Conservation (phyloP, 306 rosid genomes). For the Dryas drummondii region DNA sequence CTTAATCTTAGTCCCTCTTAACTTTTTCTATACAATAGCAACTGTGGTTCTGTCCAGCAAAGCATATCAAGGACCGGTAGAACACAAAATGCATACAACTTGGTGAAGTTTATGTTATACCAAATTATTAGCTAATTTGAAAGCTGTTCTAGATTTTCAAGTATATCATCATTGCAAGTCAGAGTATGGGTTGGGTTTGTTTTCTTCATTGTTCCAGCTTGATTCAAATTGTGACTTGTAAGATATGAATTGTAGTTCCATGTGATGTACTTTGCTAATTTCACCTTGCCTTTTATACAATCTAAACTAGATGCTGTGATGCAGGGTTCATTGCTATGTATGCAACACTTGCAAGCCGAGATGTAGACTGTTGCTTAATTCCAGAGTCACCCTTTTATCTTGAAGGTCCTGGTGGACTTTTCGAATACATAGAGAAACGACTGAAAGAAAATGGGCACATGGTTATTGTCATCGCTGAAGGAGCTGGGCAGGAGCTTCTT, state of each 20-base stretch:
- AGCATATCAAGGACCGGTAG: too few relatives aligned
- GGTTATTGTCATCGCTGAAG: conserved; percentile 97
- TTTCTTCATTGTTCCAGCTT: too few relatives aligned
- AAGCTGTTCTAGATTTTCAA: too few relatives aligned
- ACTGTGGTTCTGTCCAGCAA: too few relatives aligned
- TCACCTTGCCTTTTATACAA: conserved; percentile 4
- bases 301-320: conserved; percentile 21
- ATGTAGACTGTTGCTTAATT: conserved; percentile 95
- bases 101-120: too few relatives aligned
- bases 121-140: too few relatives aligned
- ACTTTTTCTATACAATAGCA: too few relatives aligned
- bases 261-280: conserved; percentile 10
- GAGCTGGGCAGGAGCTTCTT: conserved; percentile 91
- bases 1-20: too few relatives aligned
- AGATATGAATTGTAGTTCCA: not conserved
- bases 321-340: conserved; percentile 94
- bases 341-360: conserved; percentile 96
- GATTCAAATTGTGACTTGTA: too few relatives aligned
- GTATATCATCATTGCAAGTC: too few relatives aligned
- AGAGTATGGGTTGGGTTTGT: too few relatives aligned
- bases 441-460: conserved; percentile 88
- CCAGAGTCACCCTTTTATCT: conserved; percentile 96
- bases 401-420: conserved; percentile 92
- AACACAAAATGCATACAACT: too few relatives aligned
- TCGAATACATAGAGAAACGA: conserved; percentile 61